Conservation (phyloP, 257 asterid species). For the Solanum lycopersicoides region DNA sequence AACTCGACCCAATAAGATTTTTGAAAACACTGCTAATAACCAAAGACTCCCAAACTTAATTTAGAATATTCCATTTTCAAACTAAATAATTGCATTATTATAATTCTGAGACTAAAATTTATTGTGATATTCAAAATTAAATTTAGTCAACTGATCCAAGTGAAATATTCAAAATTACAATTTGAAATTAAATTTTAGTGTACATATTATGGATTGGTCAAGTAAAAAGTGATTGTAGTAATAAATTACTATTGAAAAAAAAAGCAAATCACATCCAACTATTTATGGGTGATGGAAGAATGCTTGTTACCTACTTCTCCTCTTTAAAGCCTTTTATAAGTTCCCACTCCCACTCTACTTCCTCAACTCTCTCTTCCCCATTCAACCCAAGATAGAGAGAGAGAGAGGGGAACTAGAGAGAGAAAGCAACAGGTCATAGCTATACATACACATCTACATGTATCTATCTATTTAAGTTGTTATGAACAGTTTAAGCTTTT, state of each 20-base stretch:
- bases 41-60: not conserved
- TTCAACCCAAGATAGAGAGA: slow-evolving; percentile 1
- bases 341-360: slow-evolving; percentile 16
- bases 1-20: no score
- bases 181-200: not conserved
- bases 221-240: not conserved
- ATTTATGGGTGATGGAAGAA: slow-evolving; percentile 13
- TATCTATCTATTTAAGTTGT: not conserved
- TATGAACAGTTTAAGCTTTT: not conserved
- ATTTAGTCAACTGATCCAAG: not conserved
- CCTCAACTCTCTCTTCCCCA: slow-evolving; percentile 9
- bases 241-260: not conserved
- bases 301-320: slow-evolving; percentile 54
- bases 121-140: not conserved
- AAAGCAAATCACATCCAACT: slow-evolving; percentile 5
- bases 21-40: not conserved
- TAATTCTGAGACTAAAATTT: no score
- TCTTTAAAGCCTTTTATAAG: slow-evolving; percentile 10
- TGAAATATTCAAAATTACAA: not conserved
- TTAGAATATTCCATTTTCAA: not conserved
- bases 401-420: not conserved
- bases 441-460: not conserved
- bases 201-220: not conserved
- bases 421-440: not conserved
- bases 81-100: not conserved